These are phyloP conservation scores for Dalbergia oliveri DNA, from an alignment of 306 rosid species.

Conservation along the genomic window DNA sequence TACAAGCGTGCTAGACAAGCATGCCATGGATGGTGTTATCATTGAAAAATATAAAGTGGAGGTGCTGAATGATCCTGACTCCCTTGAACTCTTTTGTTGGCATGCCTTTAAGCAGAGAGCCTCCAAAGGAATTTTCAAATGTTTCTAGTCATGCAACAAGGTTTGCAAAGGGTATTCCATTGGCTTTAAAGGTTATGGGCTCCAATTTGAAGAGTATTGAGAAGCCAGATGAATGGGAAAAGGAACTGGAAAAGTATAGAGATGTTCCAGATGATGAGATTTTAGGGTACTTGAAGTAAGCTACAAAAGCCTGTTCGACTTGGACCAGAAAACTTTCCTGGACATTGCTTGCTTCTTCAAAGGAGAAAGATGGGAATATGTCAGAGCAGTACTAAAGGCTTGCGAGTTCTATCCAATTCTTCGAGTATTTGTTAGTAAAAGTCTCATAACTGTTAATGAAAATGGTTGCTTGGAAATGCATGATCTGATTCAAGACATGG, in stretches of 20 bases:
- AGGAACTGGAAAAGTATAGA: background rate
- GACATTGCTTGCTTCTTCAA: slow-evolving; percentile 15
- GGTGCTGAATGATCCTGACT: background rate
- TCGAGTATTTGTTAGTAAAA: background rate
- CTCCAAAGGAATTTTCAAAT: background rate
- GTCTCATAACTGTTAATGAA: background rate
- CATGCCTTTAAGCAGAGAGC: slow-evolving; percentile 6
- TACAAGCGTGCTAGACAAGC: background rate
- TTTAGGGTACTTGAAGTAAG: slow-evolving; percentile 23
- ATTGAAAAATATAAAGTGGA: slow-evolving; percentile 1
- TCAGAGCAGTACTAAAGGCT: background rate
- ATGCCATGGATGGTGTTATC: background rate
- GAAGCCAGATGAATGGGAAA: slow-evolving; percentile 8
- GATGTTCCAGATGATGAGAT: background rate
- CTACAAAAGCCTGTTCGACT: background rate
- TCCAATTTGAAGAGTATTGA: slow-evolving; percentile 4
- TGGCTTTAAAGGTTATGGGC: slow-evolving; percentile 34
- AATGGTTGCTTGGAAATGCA: slow-evolving; percentile 22
- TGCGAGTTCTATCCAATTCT: background rate
- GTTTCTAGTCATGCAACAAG: background rate
- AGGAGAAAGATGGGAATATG: slow-evolving; percentile 10
- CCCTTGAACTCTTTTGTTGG: slow-evolving; percentile 33
- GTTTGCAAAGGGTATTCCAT: slow-evolving; percentile 43
- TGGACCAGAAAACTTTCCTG: background rate
- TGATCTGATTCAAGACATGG: slow-evolving; percentile 40